phyloP scores from a whole-genome alignment of 2,329 filamentous ascomycete genomes.

The Penicillium crustosum region DNA sequence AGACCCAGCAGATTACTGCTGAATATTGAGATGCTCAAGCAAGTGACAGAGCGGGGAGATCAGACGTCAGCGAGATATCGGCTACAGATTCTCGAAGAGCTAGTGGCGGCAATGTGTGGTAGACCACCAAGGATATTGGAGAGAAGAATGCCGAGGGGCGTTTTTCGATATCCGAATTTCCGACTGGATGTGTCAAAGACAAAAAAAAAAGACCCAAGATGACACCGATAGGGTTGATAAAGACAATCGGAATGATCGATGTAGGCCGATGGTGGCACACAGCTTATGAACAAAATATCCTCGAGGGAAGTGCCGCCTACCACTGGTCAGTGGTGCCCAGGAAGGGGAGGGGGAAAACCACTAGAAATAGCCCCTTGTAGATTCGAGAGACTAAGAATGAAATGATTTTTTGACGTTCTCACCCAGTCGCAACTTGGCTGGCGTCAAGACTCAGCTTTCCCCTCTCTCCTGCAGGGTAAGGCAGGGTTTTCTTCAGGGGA shows the following conservation, averaged over 20 bases:
- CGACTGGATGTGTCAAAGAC: neutral
- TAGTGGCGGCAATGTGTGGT: neutral
- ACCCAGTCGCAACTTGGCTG: conserved; percentile 7
- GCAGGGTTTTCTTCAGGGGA: neutral
- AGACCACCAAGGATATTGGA: neutral
- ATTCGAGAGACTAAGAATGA: conserved; percentile 21
- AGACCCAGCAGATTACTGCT: neutral
- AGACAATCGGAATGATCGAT: conserved; percentile 15
- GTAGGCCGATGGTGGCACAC: conserved; percentile 20
- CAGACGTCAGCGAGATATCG: conserved; percentile 3
- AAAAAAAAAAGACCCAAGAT: neutral
- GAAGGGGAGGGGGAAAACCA: conserved; percentile 8
- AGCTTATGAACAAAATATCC: conserved; percentile 22
- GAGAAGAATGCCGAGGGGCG: neutral
- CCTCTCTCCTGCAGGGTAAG: neutral
- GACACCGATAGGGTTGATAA: conserved; percentile 1
- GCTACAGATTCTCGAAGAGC: neutral
- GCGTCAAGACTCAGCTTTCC: neutral
- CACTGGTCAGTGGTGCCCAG: conserved; percentile 25
- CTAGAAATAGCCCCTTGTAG: conserved; percentile 27
- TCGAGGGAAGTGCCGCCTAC: conserved; percentile 21
- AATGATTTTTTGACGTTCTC: conserved; percentile 6
- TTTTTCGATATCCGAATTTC: neutral
- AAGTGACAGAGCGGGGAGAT: conserved; percentile 2
- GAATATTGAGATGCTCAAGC: neutral